Base-by-base conservation (phyloP, 805 yeast species). In the Kodamaea hsintzibuensis region DNA sequence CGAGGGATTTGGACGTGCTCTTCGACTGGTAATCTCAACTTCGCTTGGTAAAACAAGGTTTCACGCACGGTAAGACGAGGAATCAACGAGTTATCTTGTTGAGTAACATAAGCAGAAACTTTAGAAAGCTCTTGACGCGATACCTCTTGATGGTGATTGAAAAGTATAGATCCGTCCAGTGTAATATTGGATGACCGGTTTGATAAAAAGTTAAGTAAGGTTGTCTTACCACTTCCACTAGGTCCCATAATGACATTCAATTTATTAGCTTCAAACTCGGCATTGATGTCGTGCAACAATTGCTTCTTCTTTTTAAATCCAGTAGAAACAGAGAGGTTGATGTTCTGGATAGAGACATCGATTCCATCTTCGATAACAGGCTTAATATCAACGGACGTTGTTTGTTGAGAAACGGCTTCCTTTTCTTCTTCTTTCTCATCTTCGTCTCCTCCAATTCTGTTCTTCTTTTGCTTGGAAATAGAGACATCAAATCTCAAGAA, bases 401-500 rank as follows among this genome's bases (percentile, higher is more conserved):
- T 12, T 9, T 33, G 33, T 9, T 35, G 52, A 5, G n/a, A 40
- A 14, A 30, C 50, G n/a, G 44, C 19, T n/a, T 13, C 42, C 17
- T 47, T 51, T 14, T 39, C 51, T 7, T 46, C 47, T 4, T 47
- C 45, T 6, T n/a, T n/a, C n/a, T 55, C 59, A 8, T 55, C 59
- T 13, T 59, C 64, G 14, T 65, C 68, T n/a, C 63, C 66, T 1
- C 73, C 75, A 33, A 69, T 66, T 33, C 56, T 67, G 57, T 74
- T 74, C 50, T 63, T 60, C 54, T 66, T 72, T 38, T 65, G 64
- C 47, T 68, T 68, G 1, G 86, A 83, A 66, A 84, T 73, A 2
- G 79, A 66, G 2, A 85, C 72, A 55, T 84, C 85, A 35, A 78
- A 81, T 39, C 80, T 82, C 47, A 79, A 75, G 45, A 76, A 63